Base-by-base conservation (phyloP, 2,329 filamentous ascomycete species). In the Venturia effusa region DNA sequence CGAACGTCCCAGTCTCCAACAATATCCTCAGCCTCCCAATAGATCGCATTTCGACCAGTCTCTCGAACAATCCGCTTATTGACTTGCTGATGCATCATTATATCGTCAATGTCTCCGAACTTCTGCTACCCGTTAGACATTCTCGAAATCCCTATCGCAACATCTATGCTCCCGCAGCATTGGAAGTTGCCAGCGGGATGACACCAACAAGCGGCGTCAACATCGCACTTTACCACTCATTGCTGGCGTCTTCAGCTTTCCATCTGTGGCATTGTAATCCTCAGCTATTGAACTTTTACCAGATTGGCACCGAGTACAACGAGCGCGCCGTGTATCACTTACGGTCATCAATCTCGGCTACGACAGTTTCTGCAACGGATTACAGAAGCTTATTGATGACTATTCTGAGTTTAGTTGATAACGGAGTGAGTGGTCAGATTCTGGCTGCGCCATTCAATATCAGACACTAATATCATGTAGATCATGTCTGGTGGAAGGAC, bases 251-350 rank as follows among this genome's bases (percentile, higher is more conserved):
- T 4, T 57, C 51, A n/a, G 51, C 51, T 22, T 57, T 57, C 11
- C 51, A 57, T 11, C 51, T 57, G 17, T 57, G 51, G 51, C 51
- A 57, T 57, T 57, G 51, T 10, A 57, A 57, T 34, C 51, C 51
- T 32, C 27, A 15, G 30, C 51, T 57, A 1, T 19, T n/a, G 6
- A 34, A 57, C 51, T 57, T 32, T 30, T 34, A 57, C 8, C 51
- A 57, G 19, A 57, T 57, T 19, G 51, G 51, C 27, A 57, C 27
- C 4, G 51, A 34, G 51, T 57, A 34, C 51, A 57, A 57, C 22
- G 51, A 57, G 27, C 51, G 51, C 32, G 51, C 51, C 19, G 51
- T 57, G 17, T 17, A n/a, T 10, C 22, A 34, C 22, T 10, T 57
- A 7, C 51, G 51, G 8, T 57, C 51, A n/a, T 57, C 51, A n/a